Evolutionary conservation across 345 rosid species (phyloP), one percentile per base, ranked within the genome.

Genomic region (Linum tenue): DNA sequence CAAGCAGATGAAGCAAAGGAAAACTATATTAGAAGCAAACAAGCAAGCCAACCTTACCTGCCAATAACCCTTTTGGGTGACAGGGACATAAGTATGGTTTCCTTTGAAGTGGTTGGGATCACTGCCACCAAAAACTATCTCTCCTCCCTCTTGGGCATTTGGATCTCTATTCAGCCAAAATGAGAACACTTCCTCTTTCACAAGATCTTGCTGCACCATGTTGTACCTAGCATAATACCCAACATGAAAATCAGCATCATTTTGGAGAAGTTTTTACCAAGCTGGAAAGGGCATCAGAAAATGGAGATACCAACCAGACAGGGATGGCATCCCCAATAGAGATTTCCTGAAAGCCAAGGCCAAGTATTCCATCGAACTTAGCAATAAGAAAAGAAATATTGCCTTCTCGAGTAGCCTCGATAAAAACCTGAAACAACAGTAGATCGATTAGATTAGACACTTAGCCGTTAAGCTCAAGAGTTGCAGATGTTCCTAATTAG

Each of bases 341-440:
- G 59, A 75, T 75, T 67, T 75, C 78, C 53, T 66, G 60, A 67
- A 75, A 75, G 17, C 78, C 78, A 67, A 75, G 71, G 61, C 78
- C 78, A 38, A 75, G 51, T 39, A 75, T 63, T 4, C 51, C 51
- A 44, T 5, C 51, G 12, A 44, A 44, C 7, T 44, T 44, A 7
- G 10, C 51, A 9, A 44, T 4, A 2, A 44, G 12, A 14, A 44
- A 44, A 44, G 51, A 7, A 7, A 44, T 2, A 7, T 3, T 14
- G 12, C 12, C 2, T 14, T 44, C 51, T 14, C 51, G 7, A 44
- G 51, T 5, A 7, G 51, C 51, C 51, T 44, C 51, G 12, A 7
- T 8, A 7, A 44, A 44, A 9, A 7, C 51, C 51, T 44, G 9
- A 22, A 61, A 37, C 39, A 62, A 7, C 41, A 53, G 64, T n/a